These are phyloP conservation scores for Aspergillus nomiae DNA, from an alignment of 2,329 filamentous ascomycete genomes.

Conservation along the genomic window DNA sequence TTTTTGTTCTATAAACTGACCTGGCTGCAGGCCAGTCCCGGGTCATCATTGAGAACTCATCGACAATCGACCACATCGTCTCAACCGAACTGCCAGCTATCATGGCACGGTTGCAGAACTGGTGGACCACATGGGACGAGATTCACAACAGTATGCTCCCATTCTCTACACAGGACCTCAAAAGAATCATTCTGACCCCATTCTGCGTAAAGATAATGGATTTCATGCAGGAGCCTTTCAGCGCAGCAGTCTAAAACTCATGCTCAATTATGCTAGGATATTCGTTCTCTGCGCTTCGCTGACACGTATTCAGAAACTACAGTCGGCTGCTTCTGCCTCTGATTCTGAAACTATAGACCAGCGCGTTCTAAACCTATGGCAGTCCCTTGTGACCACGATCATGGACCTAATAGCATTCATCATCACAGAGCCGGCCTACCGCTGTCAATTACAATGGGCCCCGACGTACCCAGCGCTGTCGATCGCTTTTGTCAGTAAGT, in stretches of 20 bases:
- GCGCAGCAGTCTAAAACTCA: conserved; percentile 36
- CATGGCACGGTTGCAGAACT: conserved; percentile 33
- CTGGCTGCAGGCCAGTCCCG: conserved; percentile 27
- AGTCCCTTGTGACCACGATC: conserved; percentile 33
- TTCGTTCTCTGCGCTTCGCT: conserved; percentile 35
- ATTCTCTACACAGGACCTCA: background rate
- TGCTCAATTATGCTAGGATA: conserved; percentile 37
- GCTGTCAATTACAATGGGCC: conserved; percentile 36
- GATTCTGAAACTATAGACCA: conserved; percentile 24
- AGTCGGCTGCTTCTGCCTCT: conserved; percentile 22
- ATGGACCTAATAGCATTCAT: conserved; percentile 36
- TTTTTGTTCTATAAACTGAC: background rate
- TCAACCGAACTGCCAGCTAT: conserved; percentile 32
- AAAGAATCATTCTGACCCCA: background rate
- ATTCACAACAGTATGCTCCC: conserved; percentile 33
- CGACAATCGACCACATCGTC: conserved; percentile 28
- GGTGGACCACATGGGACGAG: conserved; percentile 40
- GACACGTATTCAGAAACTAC: conserved; percentile 38
- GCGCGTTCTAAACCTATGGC: conserved; percentile 32
- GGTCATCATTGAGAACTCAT: conserved; percentile 30
- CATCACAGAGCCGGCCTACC: conserved; percentile 36
- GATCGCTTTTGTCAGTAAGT: conserved; percentile 40
- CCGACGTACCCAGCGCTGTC: conserved; percentile 39
- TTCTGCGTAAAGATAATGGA: conserved; percentile 30
- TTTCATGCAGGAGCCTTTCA: conserved; percentile 41